Conservation (phyloP, 2,329 filamentous ascomycete species). For the Xylariaceae sp. region DNA sequence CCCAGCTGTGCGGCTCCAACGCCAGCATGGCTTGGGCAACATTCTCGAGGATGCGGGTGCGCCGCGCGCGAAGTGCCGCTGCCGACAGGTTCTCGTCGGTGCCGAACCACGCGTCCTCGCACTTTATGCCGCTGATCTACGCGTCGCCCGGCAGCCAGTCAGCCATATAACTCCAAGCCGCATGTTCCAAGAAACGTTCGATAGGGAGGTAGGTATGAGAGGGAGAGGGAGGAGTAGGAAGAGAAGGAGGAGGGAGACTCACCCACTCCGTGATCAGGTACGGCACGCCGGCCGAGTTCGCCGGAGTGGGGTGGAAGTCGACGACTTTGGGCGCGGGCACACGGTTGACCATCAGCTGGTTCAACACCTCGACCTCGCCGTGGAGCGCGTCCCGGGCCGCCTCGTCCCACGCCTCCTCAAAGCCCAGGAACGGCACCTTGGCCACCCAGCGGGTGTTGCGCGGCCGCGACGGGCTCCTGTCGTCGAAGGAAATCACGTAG, state of each 20-base stretch:
- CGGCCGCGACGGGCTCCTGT: not conserved
- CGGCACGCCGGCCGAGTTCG: conserved; percentile 12
- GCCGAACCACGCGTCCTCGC: conserved; percentile 18
- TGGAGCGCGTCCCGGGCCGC: conserved; percentile 11
- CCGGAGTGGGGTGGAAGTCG: too few relatives aligned
- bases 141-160: too few relatives aligned
- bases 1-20: conserved; percentile 14
- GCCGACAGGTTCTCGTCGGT: not conserved
- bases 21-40: conserved; percentile 15
- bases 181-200: too few relatives aligned
- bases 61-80: not conserved
- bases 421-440: conserved; percentile 17
- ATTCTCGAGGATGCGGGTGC: conserved; percentile 9
- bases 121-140: conserved; percentile 12
- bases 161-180: too few relatives aligned
- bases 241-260: too few relatives aligned
- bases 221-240: too few relatives aligned
- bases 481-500: conserved; percentile 13
- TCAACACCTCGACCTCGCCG: conserved; percentile 14
- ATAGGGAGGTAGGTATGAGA: too few relatives aligned
- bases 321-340: conserved; percentile 17
- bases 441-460: conserved; percentile 13
- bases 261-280: conserved; percentile 11
- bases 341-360: conserved; percentile 11
- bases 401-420: conserved; percentile 13